phyloP scores from a whole-genome alignment of 495 filamentous ascomycete genomes.

The Neurospora tetrasperma region DNA sequence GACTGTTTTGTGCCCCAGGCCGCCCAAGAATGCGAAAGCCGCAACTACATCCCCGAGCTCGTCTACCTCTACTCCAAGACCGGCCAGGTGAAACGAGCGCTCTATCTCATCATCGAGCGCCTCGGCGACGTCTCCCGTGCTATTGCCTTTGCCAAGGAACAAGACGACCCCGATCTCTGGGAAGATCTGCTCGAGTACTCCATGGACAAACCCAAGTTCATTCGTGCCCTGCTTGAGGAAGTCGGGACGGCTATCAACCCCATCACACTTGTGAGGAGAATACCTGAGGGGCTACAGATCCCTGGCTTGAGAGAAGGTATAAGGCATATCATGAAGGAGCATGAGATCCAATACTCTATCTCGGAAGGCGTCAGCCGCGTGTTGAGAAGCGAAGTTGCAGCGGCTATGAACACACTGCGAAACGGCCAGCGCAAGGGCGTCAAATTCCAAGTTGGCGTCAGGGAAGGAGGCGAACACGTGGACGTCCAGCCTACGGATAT shows the following conservation, averaged over 20 bases:
- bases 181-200: conserved; percentile 87
- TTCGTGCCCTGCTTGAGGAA: conserved; percentile 83
- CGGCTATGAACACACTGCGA: conserved; percentile 67
- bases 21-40: conserved; percentile 63
- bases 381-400: conserved; percentile 73
- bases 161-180: conserved; percentile 86
- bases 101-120: conserved; percentile 83
- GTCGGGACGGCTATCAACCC: conserved; percentile 89
- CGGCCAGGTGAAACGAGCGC: conserved; percentile 78
- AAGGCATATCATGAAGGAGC: conserved; percentile 77
- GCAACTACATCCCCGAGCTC: conserved; percentile 74
- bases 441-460: conserved; percentile 66
- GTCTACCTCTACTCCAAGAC: conserved; percentile 93
- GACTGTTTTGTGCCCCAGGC: conserved; percentile 35
- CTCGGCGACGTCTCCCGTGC: conserved; percentile 81
- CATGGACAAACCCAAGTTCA: conserved; percentile 94
- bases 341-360: conserved; percentile 86
- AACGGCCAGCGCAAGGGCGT: conserved; percentile 72
- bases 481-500: conserved; percentile 28
- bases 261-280: conserved; percentile 76
- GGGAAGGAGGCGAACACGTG: conserved; percentile 27
- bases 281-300: conserved; percentile 84
- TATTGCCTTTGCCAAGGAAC: conserved; percentile 86
- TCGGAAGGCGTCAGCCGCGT: conserved; percentile 82
- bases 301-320: conserved; percentile 79